Base-by-base conservation (phyloP, 257 asterid genomes). In the Craterostigma plantagineum region DNA sequence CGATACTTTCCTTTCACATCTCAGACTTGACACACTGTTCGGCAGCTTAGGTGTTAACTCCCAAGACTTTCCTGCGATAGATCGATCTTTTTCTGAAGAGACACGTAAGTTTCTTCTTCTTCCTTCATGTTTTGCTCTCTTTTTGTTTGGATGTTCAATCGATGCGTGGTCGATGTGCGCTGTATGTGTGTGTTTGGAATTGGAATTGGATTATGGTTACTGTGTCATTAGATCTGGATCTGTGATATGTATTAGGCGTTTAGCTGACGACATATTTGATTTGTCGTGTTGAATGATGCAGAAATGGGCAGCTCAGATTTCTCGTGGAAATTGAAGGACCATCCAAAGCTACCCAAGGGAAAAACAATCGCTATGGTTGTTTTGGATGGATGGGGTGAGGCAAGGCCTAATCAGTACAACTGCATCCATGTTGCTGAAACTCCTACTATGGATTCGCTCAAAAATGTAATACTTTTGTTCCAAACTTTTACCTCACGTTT, bases 331-430 rank as follows among this genome's bases (percentile, higher is more conserved):
- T 58, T 87, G 73, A 66, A 79, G 48, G 98, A 82, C 52, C 98
- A 82, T 48, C 91, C 91, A 1, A 82, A 79, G 54, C 65, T 87
- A 9, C 91, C 98, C 0, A 82, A 82, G 66, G 95, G 82, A 50
- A 82, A 87, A 43, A 64, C 69, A 18, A 58, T 87, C 35, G 93
- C 95, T 2, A 48, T 82, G 78, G 64, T 87, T 27, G 93, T 87
- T 45, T 68, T 87, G 61, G 98, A 87, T 63, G 98, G 98, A 14
- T 87, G 98, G 98, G 98, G 98, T 39, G 98, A 87, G 57, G 98
- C 95, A 17, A 46, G 57, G 1, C 71, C 93, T 42, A 56, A 87
- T 65, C 60, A 87, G 50, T 87, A 74, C 61, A 87, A 87, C 48
- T 85, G 95, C 62, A 87, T 87, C 64, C 86, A 77, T 52, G 77